Conservation (phyloP, 1,284 basidiomycete genomes). For the Ustilago shanxiensis region DNA sequence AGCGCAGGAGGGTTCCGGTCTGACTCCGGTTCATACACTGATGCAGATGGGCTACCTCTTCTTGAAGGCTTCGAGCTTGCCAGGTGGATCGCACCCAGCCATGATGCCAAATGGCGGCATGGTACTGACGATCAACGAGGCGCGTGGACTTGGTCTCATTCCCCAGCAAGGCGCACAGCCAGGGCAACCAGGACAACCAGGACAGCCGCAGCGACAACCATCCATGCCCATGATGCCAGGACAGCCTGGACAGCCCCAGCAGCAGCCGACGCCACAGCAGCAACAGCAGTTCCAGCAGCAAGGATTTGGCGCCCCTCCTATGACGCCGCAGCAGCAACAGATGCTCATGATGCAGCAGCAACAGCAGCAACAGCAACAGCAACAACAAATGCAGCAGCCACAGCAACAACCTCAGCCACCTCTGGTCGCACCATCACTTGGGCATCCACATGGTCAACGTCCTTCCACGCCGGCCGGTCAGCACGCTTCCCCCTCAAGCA, state of each 20-base stretch:
- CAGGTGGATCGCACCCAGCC: constrained; percentile 44
- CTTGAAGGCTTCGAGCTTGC: constrained; percentile 59
- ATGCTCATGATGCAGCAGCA: constrained; percentile 33
- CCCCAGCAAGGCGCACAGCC: constrained; percentile 47
- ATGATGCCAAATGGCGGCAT: constrained; percentile 59
- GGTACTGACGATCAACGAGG: constrained; percentile 64
- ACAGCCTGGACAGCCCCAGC: constrained; percentile 13
- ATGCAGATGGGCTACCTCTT: constrained; percentile 66
- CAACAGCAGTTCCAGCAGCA: constrained; percentile 32
- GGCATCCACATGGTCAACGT: constrained; percentile 46
- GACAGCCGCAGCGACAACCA: constrained; percentile 21
- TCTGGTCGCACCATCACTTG: constrained; percentile 38
- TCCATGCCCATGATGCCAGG: constrained; percentile 19
- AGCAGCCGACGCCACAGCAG: constrained; percentile 19
- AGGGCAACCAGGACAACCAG: constrained; percentile 22
- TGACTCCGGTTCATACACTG: constrained; percentile 59
- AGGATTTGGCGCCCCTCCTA: constrained; percentile 12
- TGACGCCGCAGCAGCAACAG: constrained; percentile 47
- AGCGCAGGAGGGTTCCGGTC: constrained; percentile 48
- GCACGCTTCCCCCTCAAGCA: constrained; percentile 45
- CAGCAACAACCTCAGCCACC: constrained; percentile 43
- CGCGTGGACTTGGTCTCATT: constrained; percentile 58
- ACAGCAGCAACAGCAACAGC: constrained; percentile 33
- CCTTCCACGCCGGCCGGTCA: constrained; percentile 40
- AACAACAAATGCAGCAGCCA: constrained; percentile 20